Evolutionary conservation across 1,139 yeast genomes (phyloP), one percentile per base, ranked within the genome.

Genomic region (Kluyveromyces sp.): DNA sequence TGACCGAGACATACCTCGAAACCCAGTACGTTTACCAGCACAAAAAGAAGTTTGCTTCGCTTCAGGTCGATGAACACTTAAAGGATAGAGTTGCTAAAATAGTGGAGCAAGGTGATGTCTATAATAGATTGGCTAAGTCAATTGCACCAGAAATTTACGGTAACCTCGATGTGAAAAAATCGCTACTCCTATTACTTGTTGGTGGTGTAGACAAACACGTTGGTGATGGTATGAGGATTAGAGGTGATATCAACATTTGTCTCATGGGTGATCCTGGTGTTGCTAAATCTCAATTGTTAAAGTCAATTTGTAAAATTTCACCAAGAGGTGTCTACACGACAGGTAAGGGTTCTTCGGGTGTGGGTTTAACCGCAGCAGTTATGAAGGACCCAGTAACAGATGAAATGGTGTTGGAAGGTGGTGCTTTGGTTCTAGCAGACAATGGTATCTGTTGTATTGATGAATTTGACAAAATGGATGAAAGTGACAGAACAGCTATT

Each of bases 181-280:
- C 96, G 7, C 71, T 94, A 49, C 69, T 94, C 41, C 69, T 94
- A 52, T 72, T 92, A 48, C 73, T 94, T 42, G 89, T 94, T 56
- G 97, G 98, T 48, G 98, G 98, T 61, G 97, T 90, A 33, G 86
- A 95, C 46, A 94, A 94, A 65, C 87, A 81, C 61, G 81, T 90
- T 57, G 96, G 95, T 40, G 98, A 94, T 68, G 99, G 99, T 53
- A 80, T 94, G 83, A 82, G 84, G 61, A 92, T 94, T 61, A 82
- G 99, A 72, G 99, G 99, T 62, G 98, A 94, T 64, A 87, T 94
- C 55, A 94, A 94, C 64, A 81, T 94, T 46, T 86, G 97, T 70
- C 75, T 94, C 48, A 92, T 94, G 97, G 99, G 99, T 57, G 99
- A 94, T 61, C 99, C 99, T 36, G 98, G 98, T 74, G 98, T 94